Evolutionary conservation across 306 rosid genomes (phyloP), one percentile per base, ranked within the genome.

Genomic region (Cicer pinnatifidum): DNA sequence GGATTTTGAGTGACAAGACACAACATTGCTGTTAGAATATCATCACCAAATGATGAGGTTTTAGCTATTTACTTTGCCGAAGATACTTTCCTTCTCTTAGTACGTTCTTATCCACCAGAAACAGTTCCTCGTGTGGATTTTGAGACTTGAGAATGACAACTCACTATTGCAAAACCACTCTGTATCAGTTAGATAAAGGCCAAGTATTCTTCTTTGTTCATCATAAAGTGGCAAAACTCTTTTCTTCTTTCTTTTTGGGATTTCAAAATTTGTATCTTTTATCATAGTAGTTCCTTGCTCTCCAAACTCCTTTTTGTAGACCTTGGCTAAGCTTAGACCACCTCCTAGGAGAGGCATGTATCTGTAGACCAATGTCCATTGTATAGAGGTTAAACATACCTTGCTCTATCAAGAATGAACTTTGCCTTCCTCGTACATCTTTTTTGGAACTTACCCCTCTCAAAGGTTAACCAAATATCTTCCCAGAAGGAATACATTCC

Each of bases 401-500:
- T 85, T 91, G 93, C 48, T 89, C 93, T 13, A 77, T 64, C 81
- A 86, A 23, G 53, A 83, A 85, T 69, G 89, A 82, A 81, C 67
- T 67, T 71, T 88, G 93, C 84, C 83, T 79, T 65, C 89, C 96
- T n/a, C 70, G 63, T 56, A 71, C 83, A 78, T 86, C 90, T 77
- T 75, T 93, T 77, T 85, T 93, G n/a, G 70, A 59, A 76, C 83
- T 86, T 74, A 71, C 59, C 46, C 79, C 89, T 41, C 70, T 13
- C 47, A 72, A 71, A 63, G 86, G 72, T 71, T 89, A 92, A 8
- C 86, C 91, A 75, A 89, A 64, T 73, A 91, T 84, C 87, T 85
- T 93, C 48, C 98, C 98, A 56, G 97, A 88, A 15, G 98, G 98
- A 85, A 93, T 84, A 85, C 98, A 93, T 86, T 93, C 98, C 81